Conservation (phyloP, 2,329 filamentous ascomycete species). For the Plenodomus lindquistii region DNA sequence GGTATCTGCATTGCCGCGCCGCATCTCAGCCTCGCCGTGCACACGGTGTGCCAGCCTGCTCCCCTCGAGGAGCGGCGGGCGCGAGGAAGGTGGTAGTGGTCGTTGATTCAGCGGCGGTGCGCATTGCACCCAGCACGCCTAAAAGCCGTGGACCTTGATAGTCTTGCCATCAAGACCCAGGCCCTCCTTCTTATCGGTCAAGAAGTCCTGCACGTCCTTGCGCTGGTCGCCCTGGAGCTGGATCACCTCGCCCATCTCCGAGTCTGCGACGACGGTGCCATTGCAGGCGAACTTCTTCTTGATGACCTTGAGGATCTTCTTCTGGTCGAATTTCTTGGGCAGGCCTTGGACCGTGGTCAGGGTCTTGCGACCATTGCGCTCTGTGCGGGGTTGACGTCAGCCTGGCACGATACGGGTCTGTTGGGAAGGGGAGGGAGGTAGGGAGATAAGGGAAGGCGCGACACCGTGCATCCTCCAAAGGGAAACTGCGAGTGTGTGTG, state of each 20-base stretch:
- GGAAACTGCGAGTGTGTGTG: constrained; percentile 1
- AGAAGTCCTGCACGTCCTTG: constrained; percentile 97
- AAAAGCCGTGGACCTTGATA: constrained; percentile 73
- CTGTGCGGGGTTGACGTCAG: constrained; percentile 60
- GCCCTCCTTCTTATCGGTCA: constrained; percentile 92
- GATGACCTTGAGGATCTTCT: constrained; percentile 99
- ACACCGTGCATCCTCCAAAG: background rate
- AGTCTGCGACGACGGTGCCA: constrained; percentile 97
- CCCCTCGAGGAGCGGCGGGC: constrained; percentile 11
- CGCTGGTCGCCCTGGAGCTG: constrained; percentile 99
- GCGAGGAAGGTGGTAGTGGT: constrained; percentile 9
- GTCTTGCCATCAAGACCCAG: constrained; percentile 92
- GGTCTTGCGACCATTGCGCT: constrained; percentile 99
- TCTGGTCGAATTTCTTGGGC: constrained; percentile 98
- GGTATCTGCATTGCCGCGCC: constrained; percentile 25
- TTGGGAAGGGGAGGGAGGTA: background rate
- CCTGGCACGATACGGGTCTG: constrained; percentile 17
- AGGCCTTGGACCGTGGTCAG: constrained; percentile 99
- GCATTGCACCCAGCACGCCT: constrained; percentile 18
- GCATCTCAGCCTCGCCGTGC: constrained; percentile 18
- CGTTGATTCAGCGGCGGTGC: constrained; percentile 10
- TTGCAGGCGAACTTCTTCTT: constrained; percentile 99
- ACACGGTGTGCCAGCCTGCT: constrained; percentile 8
- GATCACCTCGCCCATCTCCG: constrained; percentile 98
- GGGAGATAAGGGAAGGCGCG: background rate